Evolutionary conservation across 805 yeast species (phyloP).

Genomic region (Kuraishia molischiana): DNA sequence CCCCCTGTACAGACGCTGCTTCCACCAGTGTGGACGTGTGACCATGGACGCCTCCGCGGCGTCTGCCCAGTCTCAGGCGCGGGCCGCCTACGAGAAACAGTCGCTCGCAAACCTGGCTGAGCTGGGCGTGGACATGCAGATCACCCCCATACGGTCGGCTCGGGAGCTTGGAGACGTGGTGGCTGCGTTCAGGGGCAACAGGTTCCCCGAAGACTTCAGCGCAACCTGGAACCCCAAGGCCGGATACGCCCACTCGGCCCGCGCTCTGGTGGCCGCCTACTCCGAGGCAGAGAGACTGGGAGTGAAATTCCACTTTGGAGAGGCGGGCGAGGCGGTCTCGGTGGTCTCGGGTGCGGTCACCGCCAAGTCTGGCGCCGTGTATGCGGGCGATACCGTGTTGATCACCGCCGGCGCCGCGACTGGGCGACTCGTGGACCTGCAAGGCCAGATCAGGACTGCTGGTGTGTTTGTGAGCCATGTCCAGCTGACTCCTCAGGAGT

Average conservation of each 20-base stretch:
- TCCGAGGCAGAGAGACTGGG: constrained; percentile 9
- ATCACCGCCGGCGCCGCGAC: constrained; percentile 29
- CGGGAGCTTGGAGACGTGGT: constrained; percentile 10
- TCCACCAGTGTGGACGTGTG: constrained; percentile 19
- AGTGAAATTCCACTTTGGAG: constrained; percentile 12
- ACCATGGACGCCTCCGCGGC: constrained; percentile 7
- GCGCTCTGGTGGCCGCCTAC: constrained; percentile 14
- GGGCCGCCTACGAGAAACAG: constrained; percentile 16
- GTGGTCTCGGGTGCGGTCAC: constrained; percentile 5
- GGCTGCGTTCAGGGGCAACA: constrained; percentile 10
- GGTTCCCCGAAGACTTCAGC: constrained; percentile 8
- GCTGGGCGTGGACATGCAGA: constrained; percentile 15
- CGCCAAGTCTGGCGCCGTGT: constrained; percentile 14
- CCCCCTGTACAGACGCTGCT: constrained; percentile 12
- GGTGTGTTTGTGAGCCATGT: constrained; percentile 29
- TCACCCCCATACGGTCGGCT: constrained; percentile 9
- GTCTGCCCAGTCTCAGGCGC: constrained; percentile 4
- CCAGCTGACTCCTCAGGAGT: constrained; percentile 24
- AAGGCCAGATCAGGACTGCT: constrained; percentile 21
- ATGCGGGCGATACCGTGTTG: constrained; percentile 20
- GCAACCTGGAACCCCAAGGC: constrained; percentile 16
- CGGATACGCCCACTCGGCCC: constrained; percentile 19
- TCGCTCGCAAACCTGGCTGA: constrained; percentile 13
- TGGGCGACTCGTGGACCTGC: constrained; percentile 19
- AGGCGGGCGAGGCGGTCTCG: constrained; percentile 5